Conservation (phyloP, 179 eudicot species). For the Silene vulgaris region DNA sequence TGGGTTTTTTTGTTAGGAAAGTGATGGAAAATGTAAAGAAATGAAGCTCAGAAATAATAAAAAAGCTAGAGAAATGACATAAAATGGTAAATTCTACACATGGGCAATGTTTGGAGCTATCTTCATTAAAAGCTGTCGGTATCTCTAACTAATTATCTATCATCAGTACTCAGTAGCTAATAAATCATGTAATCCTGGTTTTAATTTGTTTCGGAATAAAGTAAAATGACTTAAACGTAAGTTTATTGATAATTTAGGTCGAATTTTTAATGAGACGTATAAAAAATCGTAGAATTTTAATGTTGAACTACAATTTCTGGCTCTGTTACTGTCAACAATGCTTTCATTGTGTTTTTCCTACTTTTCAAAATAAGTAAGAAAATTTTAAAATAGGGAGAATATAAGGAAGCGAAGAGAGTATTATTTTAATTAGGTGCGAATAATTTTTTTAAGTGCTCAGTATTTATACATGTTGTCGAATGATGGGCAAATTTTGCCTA, state of each 20-base stretch:
- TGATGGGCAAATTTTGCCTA: conserved; percentile 25
- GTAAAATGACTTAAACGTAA: neutral
- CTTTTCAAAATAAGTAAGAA: too few relatives aligned
- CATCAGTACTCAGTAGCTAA: neutral
- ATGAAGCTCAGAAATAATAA: conserved; percentile 16
- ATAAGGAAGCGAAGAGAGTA: too few relatives aligned
- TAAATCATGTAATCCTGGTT: neutral
- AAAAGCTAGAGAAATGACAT: conserved; percentile 13
- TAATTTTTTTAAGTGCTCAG: too few relatives aligned
- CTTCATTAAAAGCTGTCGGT: conserved; percentile 14
- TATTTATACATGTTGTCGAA: conserved; percentile 23
- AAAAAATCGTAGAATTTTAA: too few relatives aligned
- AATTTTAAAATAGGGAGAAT: too few relatives aligned
- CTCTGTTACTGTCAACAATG: too few relatives aligned
- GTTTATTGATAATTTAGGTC: too few relatives aligned
- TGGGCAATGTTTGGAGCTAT: conserved; percentile 38
- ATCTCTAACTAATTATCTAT: conserved; percentile 6
- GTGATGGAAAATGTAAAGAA: conserved; percentile 17
- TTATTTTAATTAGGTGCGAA: too few relatives aligned
- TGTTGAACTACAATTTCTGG: too few relatives aligned
- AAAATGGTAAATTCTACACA: conserved; percentile 26
- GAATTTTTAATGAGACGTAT: too few relatives aligned
- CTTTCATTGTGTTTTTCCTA: neutral
- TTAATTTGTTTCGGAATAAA: neutral
- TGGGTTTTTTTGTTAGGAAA: neutral